A percentile compares a stretch with the other conserved stretches of the same genome.
Evolutionary conservation across 345 rosid genomes (phyloP).

Genomic region (Conringia planisiliqua): DNA sequence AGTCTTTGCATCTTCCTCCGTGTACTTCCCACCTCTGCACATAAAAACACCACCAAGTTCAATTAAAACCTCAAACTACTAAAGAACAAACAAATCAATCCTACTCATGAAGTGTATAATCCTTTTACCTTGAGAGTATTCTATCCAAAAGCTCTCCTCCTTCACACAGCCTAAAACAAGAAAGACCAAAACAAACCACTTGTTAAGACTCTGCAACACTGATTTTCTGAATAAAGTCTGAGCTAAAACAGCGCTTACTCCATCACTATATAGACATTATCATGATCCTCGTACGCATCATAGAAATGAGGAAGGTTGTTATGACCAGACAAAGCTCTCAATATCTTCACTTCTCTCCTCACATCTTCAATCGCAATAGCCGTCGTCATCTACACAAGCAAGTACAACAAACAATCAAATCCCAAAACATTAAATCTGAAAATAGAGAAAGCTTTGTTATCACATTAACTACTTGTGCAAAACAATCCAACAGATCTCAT

Average conservation of each 20-base stretch:
- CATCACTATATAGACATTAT: conserved; percentile 89
- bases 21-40: conserved; percentile 91
- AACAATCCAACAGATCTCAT: conserved; percentile 24
- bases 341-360: conserved; percentile 91
- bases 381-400: conserved; percentile 77
- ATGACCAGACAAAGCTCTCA: conserved; percentile 88
- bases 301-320: conserved; percentile 73
- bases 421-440: background rate
- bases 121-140: conserved; percentile 81
- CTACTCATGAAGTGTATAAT: background rate
- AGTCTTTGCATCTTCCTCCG: conserved; percentile 92
- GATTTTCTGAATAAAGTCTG: background rate
- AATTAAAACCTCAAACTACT: background rate
- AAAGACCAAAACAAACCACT: background rate
- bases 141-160: conserved; percentile 98
- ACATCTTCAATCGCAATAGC: conserved; percentile 98
- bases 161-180: conserved; percentile 74
- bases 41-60: conserved; percentile 1
- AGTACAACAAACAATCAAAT: background rate
- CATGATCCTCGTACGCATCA: conserved; percentile 86
- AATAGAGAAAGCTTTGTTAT: background rate
- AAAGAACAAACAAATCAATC: background rate
- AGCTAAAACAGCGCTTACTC: conserved; percentile 61
- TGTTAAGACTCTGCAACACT: background rate
- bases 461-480: background rate